Base-by-base conservation (phyloP, 2,329 filamentous ascomycete genomes). In the Xylaria sp. region DNA sequence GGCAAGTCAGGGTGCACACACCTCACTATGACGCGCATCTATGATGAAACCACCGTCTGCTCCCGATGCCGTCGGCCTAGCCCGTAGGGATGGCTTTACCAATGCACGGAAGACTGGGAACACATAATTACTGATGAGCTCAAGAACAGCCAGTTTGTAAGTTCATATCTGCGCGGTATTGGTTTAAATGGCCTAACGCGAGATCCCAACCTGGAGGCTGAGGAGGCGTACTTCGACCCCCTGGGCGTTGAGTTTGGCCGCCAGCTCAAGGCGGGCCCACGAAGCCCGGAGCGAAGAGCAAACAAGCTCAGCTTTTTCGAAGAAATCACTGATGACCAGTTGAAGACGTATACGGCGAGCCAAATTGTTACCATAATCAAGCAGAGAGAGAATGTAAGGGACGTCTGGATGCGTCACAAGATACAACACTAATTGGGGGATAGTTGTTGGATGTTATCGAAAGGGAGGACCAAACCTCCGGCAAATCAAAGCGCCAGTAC, bases 71-170 rank as follows among this genome's bases (percentile, higher is more conserved):
- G 78, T 38, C 76, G 77, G 40, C 74, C 75, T 1, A 84, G 88
- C 0, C 76, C 80, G 15, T 80, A 88, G 54, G 90, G 90, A 25
- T 95, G 89, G 85, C 77, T 95, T 21, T 95, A 91, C 74, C 80
- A 83, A 61, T 95, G 92, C 74, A 60, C 71, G 21, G 67, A 72
- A 44, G 76, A 79, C 49, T 67, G 77, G 47, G 72, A 74, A 66
- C 69, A 76, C 15, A 68, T 78, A 40, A 69, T 83, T 29, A 74
- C 78, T 17, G 74, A 78, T 41, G 73, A 74, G 17, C 67, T 75
- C 11, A 65, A 71, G 27, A 69, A 68, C 23, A 69, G 70, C n/a
- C 60, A 54, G 43, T 62, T 60, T 40, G 75, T 77, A 68, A 62
- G 47, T 19, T 27, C 1, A 25, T 38, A 9, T 13, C 33, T 46